Conservation (phyloP, 257 asterid genomes). For the Ilex asprella region DNA sequence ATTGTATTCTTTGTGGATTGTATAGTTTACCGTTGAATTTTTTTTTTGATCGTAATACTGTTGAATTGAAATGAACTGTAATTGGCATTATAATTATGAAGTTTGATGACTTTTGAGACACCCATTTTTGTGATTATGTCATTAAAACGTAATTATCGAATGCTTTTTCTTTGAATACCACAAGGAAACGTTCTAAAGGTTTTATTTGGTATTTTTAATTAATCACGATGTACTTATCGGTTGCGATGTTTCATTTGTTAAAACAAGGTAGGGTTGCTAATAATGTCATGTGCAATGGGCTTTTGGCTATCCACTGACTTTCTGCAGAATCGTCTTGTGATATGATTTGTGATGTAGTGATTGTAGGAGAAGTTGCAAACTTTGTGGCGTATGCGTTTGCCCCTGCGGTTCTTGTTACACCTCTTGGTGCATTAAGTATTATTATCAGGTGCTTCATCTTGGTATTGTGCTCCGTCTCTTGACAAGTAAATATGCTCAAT, state of each 20-base stretch:
- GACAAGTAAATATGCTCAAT: constrained; percentile 4
- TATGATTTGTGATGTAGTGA: constrained; percentile 42
- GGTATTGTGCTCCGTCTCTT: constrained; percentile 1
- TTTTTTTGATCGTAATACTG: no score
- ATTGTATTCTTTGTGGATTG: no score
- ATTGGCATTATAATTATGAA: no score
- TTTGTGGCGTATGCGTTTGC: constrained; percentile 92
- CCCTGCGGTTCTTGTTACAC: constrained; percentile 90
- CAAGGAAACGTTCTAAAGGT: no score
- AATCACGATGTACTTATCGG: neutral
- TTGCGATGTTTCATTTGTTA: neutral
- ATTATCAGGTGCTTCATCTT: constrained; percentile 53
- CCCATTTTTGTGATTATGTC: no score
- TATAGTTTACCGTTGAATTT: no score
- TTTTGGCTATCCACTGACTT: constrained; percentile 12
- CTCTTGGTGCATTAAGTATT: constrained; percentile 88
- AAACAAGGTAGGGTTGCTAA: neutral
- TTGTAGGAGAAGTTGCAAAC: constrained; percentile 76
- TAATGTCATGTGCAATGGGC: neutral
- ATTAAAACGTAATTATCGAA: no score
- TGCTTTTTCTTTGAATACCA: no score
- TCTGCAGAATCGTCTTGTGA: constrained; percentile 11
- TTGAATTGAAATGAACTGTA: no score
- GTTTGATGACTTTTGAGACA: no score
- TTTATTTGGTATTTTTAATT: no score